Percentiles rank a stretch among this genome's conserved stretches.
phyloP scores from a whole-genome alignment of 495 filamentous ascomycete species.

The Neurospora sp. region DNA sequence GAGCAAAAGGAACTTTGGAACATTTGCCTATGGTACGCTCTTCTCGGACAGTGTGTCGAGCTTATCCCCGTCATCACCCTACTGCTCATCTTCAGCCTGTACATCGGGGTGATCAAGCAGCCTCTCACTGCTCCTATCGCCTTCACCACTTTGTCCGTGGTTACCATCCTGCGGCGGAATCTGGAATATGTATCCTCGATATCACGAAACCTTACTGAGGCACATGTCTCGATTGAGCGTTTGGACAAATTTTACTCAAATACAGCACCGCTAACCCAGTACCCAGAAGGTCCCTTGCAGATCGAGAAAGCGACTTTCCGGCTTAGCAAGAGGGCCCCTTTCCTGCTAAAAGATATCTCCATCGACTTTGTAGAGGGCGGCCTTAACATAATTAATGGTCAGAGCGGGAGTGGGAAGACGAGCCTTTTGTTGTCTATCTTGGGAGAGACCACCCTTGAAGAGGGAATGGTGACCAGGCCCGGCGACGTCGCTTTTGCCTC shows the following conservation, averaged over 20 bases:
- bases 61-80: conserved; percentile 32
- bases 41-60: conserved; percentile 23
- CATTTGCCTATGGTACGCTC: conserved; percentile 29
- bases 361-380: conserved; percentile 40
- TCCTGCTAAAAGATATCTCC: conserved; percentile 35
- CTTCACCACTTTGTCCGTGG: conserved; percentile 37
- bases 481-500: conserved; percentile 44
- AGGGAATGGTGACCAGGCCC: conserved; percentile 33
- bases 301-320: conserved; percentile 33
- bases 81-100: conserved; percentile 33
- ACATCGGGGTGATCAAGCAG: conserved; percentile 31
- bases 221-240: conserved; percentile 34
- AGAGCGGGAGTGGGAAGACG: conserved; percentile 54
- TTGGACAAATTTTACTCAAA: conserved; percentile 36
- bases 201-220: conserved; percentile 29
- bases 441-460: conserved; percentile 45
- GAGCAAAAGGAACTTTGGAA: conserved; percentile 40
- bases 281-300: conserved; percentile 32
- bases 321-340: conserved; percentile 34
- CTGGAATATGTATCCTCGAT: conserved; percentile 30
- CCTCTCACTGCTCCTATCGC: conserved; percentile 36
- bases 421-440: conserved; percentile 52
- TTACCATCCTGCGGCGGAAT: conserved; percentile 33
- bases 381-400: conserved; percentile 42
- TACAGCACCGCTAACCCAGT: conserved; percentile 27